These are phyloP conservation scores for Carex pumila DNA, from an alignment of 176 grass and related monocot genomes.

Conservation along the genomic window DNA sequence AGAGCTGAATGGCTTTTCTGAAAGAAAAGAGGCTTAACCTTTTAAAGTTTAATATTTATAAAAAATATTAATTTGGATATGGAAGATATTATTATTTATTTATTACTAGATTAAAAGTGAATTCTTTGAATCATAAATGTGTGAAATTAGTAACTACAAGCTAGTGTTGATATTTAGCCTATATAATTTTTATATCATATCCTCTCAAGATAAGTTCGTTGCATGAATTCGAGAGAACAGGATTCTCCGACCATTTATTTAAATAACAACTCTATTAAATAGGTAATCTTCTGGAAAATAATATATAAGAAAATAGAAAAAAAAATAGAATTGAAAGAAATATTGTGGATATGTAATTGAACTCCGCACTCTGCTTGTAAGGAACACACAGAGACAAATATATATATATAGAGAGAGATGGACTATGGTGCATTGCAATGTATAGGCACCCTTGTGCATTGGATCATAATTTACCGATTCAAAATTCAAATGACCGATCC, in stretches of 20 bases:
- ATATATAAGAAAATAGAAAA: neutral
- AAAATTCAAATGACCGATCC: too few species aligned
- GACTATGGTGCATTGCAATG: too few species aligned
- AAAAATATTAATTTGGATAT: too few species aligned
- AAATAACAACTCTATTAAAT: neutral
- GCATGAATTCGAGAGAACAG: neutral
- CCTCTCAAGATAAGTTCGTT: neutral
- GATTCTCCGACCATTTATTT: neutral
- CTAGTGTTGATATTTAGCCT: neutral
- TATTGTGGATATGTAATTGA: neutral
- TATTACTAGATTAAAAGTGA: too few species aligned
- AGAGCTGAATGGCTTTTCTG: neutral
- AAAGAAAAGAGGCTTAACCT: too few species aligned
- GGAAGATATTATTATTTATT: too few species aligned
- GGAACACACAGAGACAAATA: neutral
- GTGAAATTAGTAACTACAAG: neutral
- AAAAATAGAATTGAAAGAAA: neutral
- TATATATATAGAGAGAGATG: too few species aligned
- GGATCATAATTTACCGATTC: too few species aligned
- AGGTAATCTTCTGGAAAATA: neutral
- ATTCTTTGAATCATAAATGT: neutral
- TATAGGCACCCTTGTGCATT: too few species aligned
- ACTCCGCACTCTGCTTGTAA: neutral
- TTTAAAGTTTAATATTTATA: too few species aligned
- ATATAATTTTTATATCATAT: slow-evolving; percentile 1